These are phyloP conservation scores for Chlamydomonas schloesseri DNA, from an alignment of 139 green algal genomes.

Conservation along the genomic window DNA sequence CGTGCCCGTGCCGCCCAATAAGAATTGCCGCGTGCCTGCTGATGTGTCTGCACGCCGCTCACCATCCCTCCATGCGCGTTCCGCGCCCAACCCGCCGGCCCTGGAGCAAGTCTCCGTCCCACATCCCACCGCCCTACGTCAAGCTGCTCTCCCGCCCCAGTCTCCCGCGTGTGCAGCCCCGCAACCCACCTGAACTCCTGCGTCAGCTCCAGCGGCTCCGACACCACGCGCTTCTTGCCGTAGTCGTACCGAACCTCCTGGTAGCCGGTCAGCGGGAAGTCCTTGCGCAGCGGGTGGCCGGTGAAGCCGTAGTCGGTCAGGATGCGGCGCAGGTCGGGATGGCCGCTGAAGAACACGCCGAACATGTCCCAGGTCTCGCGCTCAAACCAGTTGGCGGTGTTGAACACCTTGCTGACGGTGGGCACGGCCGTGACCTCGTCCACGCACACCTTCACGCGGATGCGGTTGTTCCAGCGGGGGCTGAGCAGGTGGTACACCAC, in stretches of 20 bases:
- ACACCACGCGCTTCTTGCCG: slow-evolving; percentile 74
- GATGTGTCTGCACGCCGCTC: too few relatives aligned
- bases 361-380: slow-evolving; percentile 94
- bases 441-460: slow-evolving; percentile 74
- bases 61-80: too few relatives aligned
- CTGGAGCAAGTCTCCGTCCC: too few relatives aligned
- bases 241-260: slow-evolving; percentile 83
- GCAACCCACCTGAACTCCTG: slow-evolving; percentile 62
- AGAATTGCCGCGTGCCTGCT: too few relatives aligned
- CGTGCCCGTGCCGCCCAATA: too few relatives aligned
- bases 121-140: too few relatives aligned
- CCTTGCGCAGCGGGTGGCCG: slow-evolving; percentile 90
- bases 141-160: too few relatives aligned
- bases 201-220: slow-evolving; percentile 73
- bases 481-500: slow-evolving; percentile 85
- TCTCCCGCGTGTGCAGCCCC: not conserved
- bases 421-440: slow-evolving; percentile 78
- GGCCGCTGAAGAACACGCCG: slow-evolving; percentile 88
- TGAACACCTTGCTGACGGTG: slow-evolving; percentile 55
- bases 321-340: slow-evolving; percentile 91
- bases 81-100: too few relatives aligned
- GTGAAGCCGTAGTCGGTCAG: slow-evolving; percentile 94
- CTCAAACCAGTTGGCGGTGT: slow-evolving; percentile 81
- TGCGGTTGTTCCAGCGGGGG: slow-evolving; percentile 71
- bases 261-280: slow-evolving; percentile 91